These are phyloP conservation scores for Zygoascus bituminiphila DNA, from an alignment of 805 yeast genomes.

Conservation along the genomic window DNA sequence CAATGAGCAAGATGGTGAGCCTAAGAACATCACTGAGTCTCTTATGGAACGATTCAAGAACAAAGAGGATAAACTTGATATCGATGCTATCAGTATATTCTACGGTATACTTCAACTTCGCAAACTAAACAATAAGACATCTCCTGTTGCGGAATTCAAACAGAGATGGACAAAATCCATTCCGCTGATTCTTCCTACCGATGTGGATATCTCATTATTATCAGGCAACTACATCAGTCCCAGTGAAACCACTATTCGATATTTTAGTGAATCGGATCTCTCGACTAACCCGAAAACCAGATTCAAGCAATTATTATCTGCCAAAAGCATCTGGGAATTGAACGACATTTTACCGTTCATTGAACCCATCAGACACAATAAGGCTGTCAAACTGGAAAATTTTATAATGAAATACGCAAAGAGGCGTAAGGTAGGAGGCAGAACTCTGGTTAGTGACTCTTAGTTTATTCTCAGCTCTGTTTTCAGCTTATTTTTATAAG, in stretches of 20 bases:
- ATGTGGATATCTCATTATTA: conserved; percentile 46
- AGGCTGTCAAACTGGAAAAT: conserved; percentile 44
- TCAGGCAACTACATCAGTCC: conserved; percentile 50
- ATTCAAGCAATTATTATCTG: conserved; percentile 42
- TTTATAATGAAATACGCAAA: conserved; percentile 58
- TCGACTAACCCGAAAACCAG: conserved; percentile 43
- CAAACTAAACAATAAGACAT: conserved; percentile 27
- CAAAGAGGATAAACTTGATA: conserved; percentile 35
- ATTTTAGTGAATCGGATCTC: conserved; percentile 42
- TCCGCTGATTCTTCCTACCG: conserved; percentile 45
- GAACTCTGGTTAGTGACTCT: conserved; percentile 30
- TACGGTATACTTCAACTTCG: conserved; percentile 50
- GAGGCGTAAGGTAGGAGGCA: conserved; percentile 39
- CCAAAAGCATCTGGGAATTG: conserved; percentile 54
- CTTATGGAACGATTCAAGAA: conserved; percentile 40
- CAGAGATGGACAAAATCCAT: conserved; percentile 24
- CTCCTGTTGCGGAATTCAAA: conserved; percentile 37
- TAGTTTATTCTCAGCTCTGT: too few species aligned
- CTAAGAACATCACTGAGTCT: conserved; percentile 40
- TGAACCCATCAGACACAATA: conserved; percentile 45
- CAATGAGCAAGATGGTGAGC: conserved; percentile 28
- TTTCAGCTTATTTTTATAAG: too few species aligned
- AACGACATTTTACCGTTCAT: conserved; percentile 57
- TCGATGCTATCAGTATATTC: conserved; percentile 44
- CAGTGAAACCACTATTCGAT: conserved; percentile 38